A percentile compares a stretch with the other conserved stretches of the same genome.
phyloP scores from a whole-genome alignment of 2,329 filamentous ascomycete genomes.

The Xylaria sp. region DNA sequence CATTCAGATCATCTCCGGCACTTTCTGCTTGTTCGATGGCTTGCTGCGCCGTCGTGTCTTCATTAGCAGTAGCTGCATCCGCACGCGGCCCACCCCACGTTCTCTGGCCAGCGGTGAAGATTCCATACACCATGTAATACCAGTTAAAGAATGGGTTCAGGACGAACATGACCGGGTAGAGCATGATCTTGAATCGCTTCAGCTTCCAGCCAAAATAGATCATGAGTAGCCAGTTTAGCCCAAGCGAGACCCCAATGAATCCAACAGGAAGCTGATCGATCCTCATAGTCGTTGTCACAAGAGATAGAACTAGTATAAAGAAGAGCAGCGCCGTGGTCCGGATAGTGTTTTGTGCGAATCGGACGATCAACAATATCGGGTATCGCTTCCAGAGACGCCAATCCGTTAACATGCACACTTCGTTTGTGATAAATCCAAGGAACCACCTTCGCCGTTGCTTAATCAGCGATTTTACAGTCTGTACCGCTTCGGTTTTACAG shows the following conservation, averaged over 20 bases:
- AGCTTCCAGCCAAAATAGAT: constrained; percentile 92
- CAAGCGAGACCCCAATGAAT: constrained; percentile 92
- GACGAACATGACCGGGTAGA: constrained; percentile 96
- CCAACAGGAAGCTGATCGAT: constrained; percentile 85
- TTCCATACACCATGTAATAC: constrained; percentile 97
- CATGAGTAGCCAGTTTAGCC: constrained; percentile 95
- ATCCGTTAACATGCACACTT: constrained; percentile 98
- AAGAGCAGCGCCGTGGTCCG: constrained; percentile 93
- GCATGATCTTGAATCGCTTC: constrained; percentile 89
- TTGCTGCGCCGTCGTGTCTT: constrained; percentile 79
- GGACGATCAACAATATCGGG: constrained; percentile 83
- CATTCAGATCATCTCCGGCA: constrained; percentile 86
- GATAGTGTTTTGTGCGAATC: constrained; percentile 97
- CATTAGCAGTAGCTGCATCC: constrained; percentile 84
- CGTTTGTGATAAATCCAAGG: constrained; percentile 96
- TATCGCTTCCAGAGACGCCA: constrained; percentile 91
- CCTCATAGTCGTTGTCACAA: constrained; percentile 84
- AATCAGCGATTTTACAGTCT: constrained; percentile 84
- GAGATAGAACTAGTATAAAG: constrained; percentile 89
- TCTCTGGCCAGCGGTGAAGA: constrained; percentile 91
- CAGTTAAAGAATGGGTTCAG: constrained; percentile 98
- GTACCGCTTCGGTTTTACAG: constrained; percentile 97
- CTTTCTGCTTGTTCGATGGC: constrained; percentile 85
- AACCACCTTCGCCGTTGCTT: constrained; percentile 98
- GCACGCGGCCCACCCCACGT: constrained; percentile 96